Percentiles rank a stretch among this genome's conserved stretches.
These are phyloP conservation scores for Trebouxia sp. DNA, from an alignment of 139 green algal species.

Conservation along the genomic window DNA sequence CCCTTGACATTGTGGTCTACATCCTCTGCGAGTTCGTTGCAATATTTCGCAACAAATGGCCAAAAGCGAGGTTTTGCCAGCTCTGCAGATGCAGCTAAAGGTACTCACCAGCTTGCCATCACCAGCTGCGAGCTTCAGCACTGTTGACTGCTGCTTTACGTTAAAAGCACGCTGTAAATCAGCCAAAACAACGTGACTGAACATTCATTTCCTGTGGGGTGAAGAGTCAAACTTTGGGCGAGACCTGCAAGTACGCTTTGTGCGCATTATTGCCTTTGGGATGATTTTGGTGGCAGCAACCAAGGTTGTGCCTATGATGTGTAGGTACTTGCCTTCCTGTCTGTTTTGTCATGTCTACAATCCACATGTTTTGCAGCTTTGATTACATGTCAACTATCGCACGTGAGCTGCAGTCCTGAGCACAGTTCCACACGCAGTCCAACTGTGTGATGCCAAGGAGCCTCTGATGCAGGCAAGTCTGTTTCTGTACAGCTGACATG, in stretches of 20 bases:
- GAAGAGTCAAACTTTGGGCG: neutral
- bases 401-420: neutral
- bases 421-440: slow-evolving; percentile 1
- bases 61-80: neutral
- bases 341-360: no score
- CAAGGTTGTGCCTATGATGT: slow-evolving; percentile 1
- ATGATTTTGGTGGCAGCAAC: slow-evolving; percentile 7
- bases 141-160: no score
- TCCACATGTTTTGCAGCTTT: no score
- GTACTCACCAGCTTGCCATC: neutral
- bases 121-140: no score
- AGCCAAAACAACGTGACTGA: no score
- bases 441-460: neutral
- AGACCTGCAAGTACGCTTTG: neutral
- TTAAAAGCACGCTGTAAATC: no score
- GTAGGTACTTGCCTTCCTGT: neutral
- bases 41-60: no score
- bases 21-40: no score
- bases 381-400: no score
- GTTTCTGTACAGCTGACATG: neutral
- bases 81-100: neutral
- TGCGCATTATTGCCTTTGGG: neutral
- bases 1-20: no score
- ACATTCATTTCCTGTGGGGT: neutral
- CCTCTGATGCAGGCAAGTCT: slow-evolving; percentile 7